Percentiles rank a stretch among this genome's conserved stretches.
These are phyloP conservation scores for Schwanniomyces occidentalis DNA, from an alignment of 805 yeast genomes.

Conservation along the genomic window DNA sequence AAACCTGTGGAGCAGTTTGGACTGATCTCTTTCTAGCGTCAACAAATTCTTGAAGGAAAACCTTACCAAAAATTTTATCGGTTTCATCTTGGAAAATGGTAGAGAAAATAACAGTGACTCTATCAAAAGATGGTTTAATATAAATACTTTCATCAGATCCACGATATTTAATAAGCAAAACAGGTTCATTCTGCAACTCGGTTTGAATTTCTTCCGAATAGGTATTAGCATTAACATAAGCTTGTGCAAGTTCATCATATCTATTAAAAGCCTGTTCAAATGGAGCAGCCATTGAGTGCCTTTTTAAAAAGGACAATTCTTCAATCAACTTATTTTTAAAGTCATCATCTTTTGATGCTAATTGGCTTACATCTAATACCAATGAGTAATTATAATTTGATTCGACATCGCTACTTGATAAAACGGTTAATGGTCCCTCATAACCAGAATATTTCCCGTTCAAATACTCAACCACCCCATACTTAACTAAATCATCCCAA, in stretches of 20 bases:
- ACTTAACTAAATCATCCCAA: conserved; percentile 68
- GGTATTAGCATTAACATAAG: conserved; percentile 42
- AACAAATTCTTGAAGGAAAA: conserved; percentile 88
- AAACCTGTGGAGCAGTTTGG: conserved; percentile 97
- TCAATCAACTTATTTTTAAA: conserved; percentile 53
- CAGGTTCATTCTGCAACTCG: conserved; percentile 52
- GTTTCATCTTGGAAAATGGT: conserved; percentile 96
- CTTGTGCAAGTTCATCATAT: conserved; percentile 65
- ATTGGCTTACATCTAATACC: conserved; percentile 55
- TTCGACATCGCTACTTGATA: conserved; percentile 50
- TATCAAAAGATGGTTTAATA: conserved; percentile 88
- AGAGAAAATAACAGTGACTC: conserved; percentile 95
- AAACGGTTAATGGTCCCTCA: conserved; percentile 30
- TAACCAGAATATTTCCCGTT: conserved; percentile 47
- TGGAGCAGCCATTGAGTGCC: conserved; percentile 90
- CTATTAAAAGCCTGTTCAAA: conserved; percentile 82
- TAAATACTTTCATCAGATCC: conserved; percentile 85
- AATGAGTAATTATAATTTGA: conserved; percentile 81
- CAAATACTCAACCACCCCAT: conserved; percentile 62
- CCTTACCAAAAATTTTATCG: conserved; percentile 87
- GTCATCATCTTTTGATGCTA: conserved; percentile 42
- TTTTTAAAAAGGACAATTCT: conserved; percentile 72
- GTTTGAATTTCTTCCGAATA: conserved; percentile 45
- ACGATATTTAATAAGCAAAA: conserved; percentile 77
- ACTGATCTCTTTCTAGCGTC: conserved; percentile 95